Evolutionary conservation across 2,329 filamentous ascomycete genomes (phyloP).

Genomic region (Cladorrhinum sp.): DNA sequence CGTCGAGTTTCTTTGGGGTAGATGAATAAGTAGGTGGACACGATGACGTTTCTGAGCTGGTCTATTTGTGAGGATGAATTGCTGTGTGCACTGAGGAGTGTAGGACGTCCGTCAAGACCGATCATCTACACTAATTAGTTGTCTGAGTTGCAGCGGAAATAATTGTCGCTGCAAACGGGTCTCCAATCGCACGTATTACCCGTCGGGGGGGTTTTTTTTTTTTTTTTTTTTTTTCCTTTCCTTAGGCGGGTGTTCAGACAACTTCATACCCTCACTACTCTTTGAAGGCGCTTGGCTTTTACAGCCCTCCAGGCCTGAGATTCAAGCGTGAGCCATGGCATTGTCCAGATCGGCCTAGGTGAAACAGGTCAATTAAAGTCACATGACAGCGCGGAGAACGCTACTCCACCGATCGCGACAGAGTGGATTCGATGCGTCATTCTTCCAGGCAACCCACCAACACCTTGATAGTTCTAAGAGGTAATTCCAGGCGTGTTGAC

Average conservation of each 20-base stretch:
- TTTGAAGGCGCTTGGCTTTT: too few relatives aligned
- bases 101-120: too few relatives aligned
- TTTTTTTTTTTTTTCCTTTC: too few relatives aligned
- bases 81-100: too few relatives aligned
- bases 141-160: too few relatives aligned
- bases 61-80: neutral
- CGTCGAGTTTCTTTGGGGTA: constrained; percentile 12
- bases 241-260: too few relatives aligned
- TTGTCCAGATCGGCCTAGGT: neutral
- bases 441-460: neutral
- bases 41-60: neutral
- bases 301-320: neutral
- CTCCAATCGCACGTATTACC: too few relatives aligned
- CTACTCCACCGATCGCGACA: neutral
- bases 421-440: constrained; percentile 7
- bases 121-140: too few relatives aligned
- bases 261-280: too few relatives aligned
- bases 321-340: too few relatives aligned
- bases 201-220: too few relatives aligned
- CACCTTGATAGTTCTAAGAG: neutral
- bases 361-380: constrained; percentile 11
- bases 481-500: neutral
- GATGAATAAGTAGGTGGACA: constrained; percentile 22
- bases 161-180: too few relatives aligned
- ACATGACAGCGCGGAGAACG: constrained; percentile 15